These are phyloP conservation scores for Colletotrichum chlorophyti DNA, from an alignment of 2,329 filamentous ascomycete species.

Conservation along the genomic window DNA sequence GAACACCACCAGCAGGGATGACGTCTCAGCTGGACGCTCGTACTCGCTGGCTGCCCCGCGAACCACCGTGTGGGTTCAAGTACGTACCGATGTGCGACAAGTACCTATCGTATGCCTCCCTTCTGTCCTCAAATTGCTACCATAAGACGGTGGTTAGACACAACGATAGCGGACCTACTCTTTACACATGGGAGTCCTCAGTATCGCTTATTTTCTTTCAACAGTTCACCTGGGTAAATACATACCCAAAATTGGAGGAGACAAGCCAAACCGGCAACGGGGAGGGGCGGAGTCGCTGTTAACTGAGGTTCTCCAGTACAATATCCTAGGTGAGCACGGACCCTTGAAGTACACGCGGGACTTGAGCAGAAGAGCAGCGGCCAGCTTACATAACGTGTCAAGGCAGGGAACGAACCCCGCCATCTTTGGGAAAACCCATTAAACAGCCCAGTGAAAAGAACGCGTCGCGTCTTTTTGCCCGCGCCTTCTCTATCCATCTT, in stretches of 20 bases:
- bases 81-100: background rate
- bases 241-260: no score
- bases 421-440: slow-evolving; percentile 1
- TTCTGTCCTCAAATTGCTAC: background rate
- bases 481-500: no score
- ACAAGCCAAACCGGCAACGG: no score
- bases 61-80: background rate
- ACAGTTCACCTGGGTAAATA: no score
- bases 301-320: no score
- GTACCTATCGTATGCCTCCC: background rate
- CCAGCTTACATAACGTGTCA: slow-evolving; percentile 23
- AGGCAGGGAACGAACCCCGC: slow-evolving; percentile 11
- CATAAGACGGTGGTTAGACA: background rate
- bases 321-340: no score
- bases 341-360: no score
- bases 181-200: background rate
- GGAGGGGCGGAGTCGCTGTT: no score
- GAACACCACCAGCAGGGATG: slow-evolving; percentile 22
- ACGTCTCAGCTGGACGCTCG: slow-evolving; percentile 27
- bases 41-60: slow-evolving; percentile 28
- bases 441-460: slow-evolving; percentile 14
- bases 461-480: slow-evolving; percentile 29
- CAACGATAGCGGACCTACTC: background rate
- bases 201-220: no score
- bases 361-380: slow-evolving; percentile 1